A percentile compares a stretch with the other conserved stretches of the same genome.
Conservation (phyloP, 1,284 basidiomycete species). For the Phaffia rhodozyma region DNA sequence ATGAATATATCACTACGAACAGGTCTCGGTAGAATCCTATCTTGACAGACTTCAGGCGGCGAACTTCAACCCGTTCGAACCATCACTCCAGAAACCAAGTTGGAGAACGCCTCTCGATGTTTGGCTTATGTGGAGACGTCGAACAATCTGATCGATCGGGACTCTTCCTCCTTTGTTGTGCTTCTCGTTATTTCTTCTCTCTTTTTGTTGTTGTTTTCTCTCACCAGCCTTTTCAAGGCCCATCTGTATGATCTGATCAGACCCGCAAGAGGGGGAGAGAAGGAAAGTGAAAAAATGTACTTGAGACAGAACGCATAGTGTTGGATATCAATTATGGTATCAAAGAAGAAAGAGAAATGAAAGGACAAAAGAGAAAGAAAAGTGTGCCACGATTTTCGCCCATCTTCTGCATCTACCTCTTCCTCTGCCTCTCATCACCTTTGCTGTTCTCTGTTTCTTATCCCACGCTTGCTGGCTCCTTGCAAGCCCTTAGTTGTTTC, state of each 20-base stretch:
- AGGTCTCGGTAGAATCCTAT: constrained; percentile 66
- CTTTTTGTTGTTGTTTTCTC: neutral
- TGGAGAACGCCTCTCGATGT: constrained; percentile 61
- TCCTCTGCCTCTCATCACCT: no score
- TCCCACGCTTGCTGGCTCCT: no score
- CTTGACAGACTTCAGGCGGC: constrained; percentile 59
- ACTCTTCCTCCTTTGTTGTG: no score
- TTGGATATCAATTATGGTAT: neutral
- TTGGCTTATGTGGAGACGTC: constrained; percentile 4
- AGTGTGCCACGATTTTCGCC: neutral
- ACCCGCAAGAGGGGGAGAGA: neutral
- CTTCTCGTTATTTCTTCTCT: no score
- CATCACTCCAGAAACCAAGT: constrained; percentile 55
- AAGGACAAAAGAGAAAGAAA: neutral
- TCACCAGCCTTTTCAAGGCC: neutral
- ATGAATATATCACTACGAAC: constrained; percentile 11
- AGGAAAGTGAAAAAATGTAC: neutral
- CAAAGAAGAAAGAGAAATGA: neutral
- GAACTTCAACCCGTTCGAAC: constrained; percentile 73
- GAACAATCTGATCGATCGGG: neutral
- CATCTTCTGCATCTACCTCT: no score
- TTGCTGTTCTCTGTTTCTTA: no score
- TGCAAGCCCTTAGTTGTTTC: no score
- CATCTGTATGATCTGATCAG: neutral
- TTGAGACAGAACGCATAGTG: neutral